Conservation (phyloP, 2,329 filamentous ascomycete genomes). For the Zymoseptoria ardabiliae region DNA sequence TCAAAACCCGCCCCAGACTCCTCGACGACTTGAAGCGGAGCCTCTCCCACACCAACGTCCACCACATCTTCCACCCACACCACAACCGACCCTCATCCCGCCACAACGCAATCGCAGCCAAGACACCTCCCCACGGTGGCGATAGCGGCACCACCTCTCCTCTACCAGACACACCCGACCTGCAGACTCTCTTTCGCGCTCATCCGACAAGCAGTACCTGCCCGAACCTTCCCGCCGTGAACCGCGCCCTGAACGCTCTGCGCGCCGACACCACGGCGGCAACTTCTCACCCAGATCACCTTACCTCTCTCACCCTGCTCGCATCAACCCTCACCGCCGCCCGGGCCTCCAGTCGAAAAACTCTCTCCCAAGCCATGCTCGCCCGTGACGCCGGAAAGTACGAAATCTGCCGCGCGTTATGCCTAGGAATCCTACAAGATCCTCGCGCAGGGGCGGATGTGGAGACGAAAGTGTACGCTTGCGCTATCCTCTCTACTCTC, state of each 20-base stretch:
- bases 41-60: not conserved
- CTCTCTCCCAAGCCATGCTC: conserved; percentile 18
- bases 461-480: conserved; percentile 19
- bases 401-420: conserved; percentile 18
- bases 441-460: conserved; percentile 9
- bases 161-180: conserved; percentile 9
- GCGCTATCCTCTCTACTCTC: conserved; percentile 19
- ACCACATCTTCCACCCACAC: not conserved
- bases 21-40: not conserved
- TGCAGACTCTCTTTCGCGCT: conserved; percentile 13
- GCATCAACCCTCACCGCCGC: conserved; percentile 11
- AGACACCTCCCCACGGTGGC: not conserved
- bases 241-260: conserved; percentile 13
- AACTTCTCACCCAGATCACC: not conserved
- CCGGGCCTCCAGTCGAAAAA: conserved; percentile 10
- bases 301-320: conserved; percentile 8
- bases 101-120: not conserved
- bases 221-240: conserved; percentile 15
- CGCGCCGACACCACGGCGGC: not conserved
- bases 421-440: conserved; percentile 16
- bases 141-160: conserved; percentile 1
- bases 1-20: not conserved
- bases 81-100: not conserved
- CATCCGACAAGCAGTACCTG: conserved; percentile 2
- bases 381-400: conserved; percentile 10